A percentile compares a stretch with the other conserved stretches of the same genome.
phyloP scores from a whole-genome alignment of 305 asterid species.

The Striga hermonthica region DNA sequence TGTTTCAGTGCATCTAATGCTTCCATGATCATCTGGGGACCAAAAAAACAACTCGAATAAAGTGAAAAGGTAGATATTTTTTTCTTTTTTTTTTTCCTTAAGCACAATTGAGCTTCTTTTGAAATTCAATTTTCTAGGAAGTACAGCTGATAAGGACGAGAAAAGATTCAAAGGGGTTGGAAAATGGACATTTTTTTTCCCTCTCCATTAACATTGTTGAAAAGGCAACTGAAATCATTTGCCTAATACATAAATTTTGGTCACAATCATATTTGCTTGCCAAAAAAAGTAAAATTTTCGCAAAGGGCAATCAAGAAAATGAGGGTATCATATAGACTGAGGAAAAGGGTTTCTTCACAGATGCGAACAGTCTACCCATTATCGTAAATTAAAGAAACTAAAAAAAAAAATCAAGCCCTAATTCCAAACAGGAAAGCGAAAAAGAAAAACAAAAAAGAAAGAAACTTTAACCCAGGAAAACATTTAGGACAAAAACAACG shows the following conservation, averaged over 20 bases:
- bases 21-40: constrained; percentile 42
- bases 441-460: background rate
- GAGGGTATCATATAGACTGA: constrained; percentile 33
- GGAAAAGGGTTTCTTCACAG: constrained; percentile 30
- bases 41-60: background rate
- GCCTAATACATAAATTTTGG: constrained; percentile 18
- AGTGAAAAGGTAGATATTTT: background rate
- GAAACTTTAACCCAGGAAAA: background rate
- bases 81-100: background rate
- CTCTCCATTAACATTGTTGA: background rate
- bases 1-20: constrained; percentile 61
- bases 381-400: background rate
- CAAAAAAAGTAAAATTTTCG: background rate
- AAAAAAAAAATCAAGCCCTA: constrained; percentile 22
- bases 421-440: background rate
- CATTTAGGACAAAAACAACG: background rate
- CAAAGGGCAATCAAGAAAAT: constrained; percentile 7
- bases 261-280: background rate
- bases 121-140: background rate
- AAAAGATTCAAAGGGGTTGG: no score
- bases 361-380: constrained; percentile 22
- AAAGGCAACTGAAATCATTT: background rate
- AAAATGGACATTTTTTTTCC: no score
- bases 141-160: no score
- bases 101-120: background rate